Evolutionary conservation across 805 yeast genomes (phyloP), one percentile per base, ranked within the genome.

Genomic region (Sungouiella thailandica): DNA sequence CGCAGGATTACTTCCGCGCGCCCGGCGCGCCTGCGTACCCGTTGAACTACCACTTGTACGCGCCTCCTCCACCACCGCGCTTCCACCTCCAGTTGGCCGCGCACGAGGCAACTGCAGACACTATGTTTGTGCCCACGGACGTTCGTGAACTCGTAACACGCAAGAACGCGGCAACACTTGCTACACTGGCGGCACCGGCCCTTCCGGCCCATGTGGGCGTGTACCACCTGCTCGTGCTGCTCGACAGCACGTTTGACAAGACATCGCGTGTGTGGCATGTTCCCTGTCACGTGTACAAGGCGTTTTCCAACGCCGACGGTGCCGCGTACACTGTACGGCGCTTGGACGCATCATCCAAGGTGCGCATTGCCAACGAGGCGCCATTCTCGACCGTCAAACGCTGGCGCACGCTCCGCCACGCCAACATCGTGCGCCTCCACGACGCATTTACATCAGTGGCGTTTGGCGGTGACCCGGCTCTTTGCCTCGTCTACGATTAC

Each of bases 401-500:
- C 41, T 90, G 97, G 97, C 73, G 65, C 37, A 63, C 64, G 10
- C 43, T 81, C 15, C 59, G 62, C 6, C 50, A 49, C 31, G 72
- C 86, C 2, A 80, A 81, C 47, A 62, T 86, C 15, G 84, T 83
- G 1, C 68, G 72, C 25, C 60, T 87, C 5, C 72, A 75, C 27
- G 96, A 89, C 53, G 87, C 93, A 5, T 90, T 93, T 56, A 81
- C 96, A 1, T 78, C 90, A 5, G 74, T 87, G 36, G 82, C 87
- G 4, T 93, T 93, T 63, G 69, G 71, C 30, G 41, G 45, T 5
- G 48, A 46, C 32, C 50, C 60, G 10, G 79, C 93, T 1, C 67
- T 93, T 36, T 72, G 87, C 26, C 64, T 88, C 28, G 81, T 84
- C 4, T 86, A 87, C 58, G 97, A 90, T 52, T 93, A 78, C 55